Base-by-base conservation (phyloP, 768 basidiomycete species). In the Leccinum broughii region DNA sequence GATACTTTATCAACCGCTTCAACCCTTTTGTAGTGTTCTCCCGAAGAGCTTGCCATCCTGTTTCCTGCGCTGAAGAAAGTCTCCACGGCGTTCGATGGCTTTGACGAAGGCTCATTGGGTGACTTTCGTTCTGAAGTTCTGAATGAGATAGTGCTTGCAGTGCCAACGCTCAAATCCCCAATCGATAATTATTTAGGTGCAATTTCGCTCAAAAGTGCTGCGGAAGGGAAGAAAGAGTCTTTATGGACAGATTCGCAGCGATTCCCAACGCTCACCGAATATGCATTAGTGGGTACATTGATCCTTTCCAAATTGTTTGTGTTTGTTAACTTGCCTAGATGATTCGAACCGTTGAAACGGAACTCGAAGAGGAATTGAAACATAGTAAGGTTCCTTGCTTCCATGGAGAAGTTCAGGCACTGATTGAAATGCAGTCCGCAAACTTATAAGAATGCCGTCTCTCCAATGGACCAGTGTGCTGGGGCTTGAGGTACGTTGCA, bases 31-130 rank as follows among this genome's bases (percentile, higher is more conserved):
- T 64, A 92, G 88, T 94, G 92, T 55, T 88, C 89, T 1, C 91
- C 95, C 0, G 81, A 86, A 68, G 96, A 99, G 69, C 80, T 98
- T 13, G 83, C 86, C 0, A 71, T 84, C 6, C 77, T 98, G 15
- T 80, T 98, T 6, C 80, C 84, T 6, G 90, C 92, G 3, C 90
- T 98, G 64, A 77, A 82, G 41, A 87, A 85, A 55, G 79, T 97
- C 50, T 88, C 84, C 0, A 74, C 73, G 26, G 82, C 88, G 2
- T 94, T 93, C 63, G 78, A 81, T 9, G 71, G 70, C 15, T 74
- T 83, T 10, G 73, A 78, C 1, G 67, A 69, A n/a, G 76, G 75
- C 20, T 67, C 77, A 3, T 76, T 80, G 24, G 80, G 79, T 49
- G 84, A 85, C 6, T 88, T 94, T 67, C 79, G 80, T 39, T 90